Evolutionary conservation across 345 rosid genomes (phyloP).

Genomic region (Geranium brycei): DNA sequence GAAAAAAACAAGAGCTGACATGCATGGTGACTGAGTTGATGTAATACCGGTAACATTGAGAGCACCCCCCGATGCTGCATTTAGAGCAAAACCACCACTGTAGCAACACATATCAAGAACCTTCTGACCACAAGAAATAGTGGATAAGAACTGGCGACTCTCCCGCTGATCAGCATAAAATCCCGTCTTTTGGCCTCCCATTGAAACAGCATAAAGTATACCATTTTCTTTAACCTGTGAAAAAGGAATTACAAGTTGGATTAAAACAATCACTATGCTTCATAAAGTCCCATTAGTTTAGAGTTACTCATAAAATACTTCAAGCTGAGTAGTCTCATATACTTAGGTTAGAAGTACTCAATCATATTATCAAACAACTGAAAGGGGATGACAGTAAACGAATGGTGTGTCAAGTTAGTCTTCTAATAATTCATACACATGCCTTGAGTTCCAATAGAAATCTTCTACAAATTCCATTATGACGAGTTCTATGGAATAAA

Average conservation of each 20-base stretch:
- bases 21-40: background rate
- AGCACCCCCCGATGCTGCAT: constrained; percentile 68
- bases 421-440: no score
- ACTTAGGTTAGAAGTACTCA: no score
- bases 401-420: no score
- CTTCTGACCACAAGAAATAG: constrained; percentile 48
- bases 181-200: constrained; percentile 80
- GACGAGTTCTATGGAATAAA: constrained; percentile 14
- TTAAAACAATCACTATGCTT: no score
- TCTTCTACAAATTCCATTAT: background rate
- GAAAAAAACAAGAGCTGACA: background rate
- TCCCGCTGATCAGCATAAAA: constrained; percentile 88
- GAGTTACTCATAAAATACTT: background rate
- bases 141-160: constrained; percentile 54
- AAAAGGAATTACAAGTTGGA: background rate
- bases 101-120: constrained; percentile 90
- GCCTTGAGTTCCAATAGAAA: background rate
- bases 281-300: background rate
- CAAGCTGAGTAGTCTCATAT: no score
- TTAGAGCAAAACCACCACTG: constrained; percentile 79
- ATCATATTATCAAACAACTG: no score
- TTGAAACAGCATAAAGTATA: constrained; percentile 51
- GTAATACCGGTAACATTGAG: constrained; percentile 37
- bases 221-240: constrained; percentile 67
- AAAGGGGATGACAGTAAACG: no score